phyloP scores from a whole-genome alignment of 2,329 filamentous ascomycete species.

The Trichoderma sp. region DNA sequence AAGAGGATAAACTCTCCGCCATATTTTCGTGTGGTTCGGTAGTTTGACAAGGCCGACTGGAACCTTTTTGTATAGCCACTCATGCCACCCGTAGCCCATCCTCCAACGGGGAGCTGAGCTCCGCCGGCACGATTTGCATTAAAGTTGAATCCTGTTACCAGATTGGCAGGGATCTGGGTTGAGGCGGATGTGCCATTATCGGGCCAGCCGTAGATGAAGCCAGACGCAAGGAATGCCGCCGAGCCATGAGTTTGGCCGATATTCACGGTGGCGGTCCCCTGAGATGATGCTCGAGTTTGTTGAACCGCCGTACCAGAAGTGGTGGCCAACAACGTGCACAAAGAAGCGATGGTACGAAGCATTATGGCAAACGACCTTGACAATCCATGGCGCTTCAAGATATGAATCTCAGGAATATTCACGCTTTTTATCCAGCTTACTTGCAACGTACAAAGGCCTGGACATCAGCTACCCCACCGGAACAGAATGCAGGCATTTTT shows the following conservation, averaged over 20 bases:
- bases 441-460: background rate
- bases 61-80: slow-evolving; percentile 34
- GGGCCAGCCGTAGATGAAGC: no score
- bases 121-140: no score
- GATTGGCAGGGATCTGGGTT: no score
- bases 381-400: background rate
- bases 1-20: slow-evolving; percentile 51
- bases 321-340: background rate
- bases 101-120: no score
- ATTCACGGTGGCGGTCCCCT: background rate
- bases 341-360: background rate
- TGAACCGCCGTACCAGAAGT: background rate
- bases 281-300: background rate
- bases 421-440: background rate
- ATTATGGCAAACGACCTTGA: background rate
- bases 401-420: background rate
- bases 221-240: background rate
- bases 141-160: no score
- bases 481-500: background rate
- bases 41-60: slow-evolving; percentile 50
- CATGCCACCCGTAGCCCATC: no score
- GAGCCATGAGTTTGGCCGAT: background rate
- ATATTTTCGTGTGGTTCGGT: slow-evolving; percentile 45
- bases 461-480: background rate
- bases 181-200: no score